Evolutionary conservation across 2,329 filamentous ascomycete genomes (phyloP).

Genomic region (Knoxdaviesia capensis): DNA sequence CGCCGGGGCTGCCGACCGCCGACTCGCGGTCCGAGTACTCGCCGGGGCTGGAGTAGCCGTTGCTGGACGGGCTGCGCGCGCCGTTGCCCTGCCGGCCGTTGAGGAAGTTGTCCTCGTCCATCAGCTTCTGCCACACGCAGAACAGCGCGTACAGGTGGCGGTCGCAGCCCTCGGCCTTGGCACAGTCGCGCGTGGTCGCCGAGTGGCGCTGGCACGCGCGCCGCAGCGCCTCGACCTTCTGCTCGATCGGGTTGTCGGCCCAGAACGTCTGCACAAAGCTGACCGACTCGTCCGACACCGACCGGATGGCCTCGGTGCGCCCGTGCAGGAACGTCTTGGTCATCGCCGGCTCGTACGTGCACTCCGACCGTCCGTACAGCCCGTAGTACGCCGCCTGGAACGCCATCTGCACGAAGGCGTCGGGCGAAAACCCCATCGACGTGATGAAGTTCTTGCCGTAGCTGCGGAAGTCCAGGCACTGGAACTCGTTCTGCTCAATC

Average conservation of each 20-base stretch:
- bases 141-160: constrained; percentile 86
- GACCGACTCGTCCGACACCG: constrained; percentile 66
- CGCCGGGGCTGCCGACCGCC: constrained; percentile 29
- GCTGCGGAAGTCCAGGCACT: constrained; percentile 68
- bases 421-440: constrained; percentile 87
- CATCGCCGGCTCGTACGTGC: constrained; percentile 96
- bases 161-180: constrained; percentile 80
- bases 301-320: constrained; percentile 79
- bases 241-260: constrained; percentile 65
- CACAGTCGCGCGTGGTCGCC: constrained; percentile 60
- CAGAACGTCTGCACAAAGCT: constrained; percentile 88
- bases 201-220: constrained; percentile 73
- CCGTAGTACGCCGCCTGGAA: constrained; percentile 98
- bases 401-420: constrained; percentile 97
- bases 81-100: too few species aligned
- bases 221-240: constrained; percentile 71
- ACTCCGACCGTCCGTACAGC: constrained; percentile 81
- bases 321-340: constrained; percentile 88
- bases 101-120: constrained; percentile 40
- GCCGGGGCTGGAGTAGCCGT: too few species aligned
- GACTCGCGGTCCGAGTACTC: too few species aligned
- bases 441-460: constrained; percentile 98
- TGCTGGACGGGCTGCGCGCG: too few species aligned
- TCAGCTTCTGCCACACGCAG: constrained; percentile 78
- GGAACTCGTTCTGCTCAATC: constrained; percentile 91